Evolutionary conservation across 495 filamentous ascomycete species (phyloP).

Genomic region (Glarea lozoyensis): DNA sequence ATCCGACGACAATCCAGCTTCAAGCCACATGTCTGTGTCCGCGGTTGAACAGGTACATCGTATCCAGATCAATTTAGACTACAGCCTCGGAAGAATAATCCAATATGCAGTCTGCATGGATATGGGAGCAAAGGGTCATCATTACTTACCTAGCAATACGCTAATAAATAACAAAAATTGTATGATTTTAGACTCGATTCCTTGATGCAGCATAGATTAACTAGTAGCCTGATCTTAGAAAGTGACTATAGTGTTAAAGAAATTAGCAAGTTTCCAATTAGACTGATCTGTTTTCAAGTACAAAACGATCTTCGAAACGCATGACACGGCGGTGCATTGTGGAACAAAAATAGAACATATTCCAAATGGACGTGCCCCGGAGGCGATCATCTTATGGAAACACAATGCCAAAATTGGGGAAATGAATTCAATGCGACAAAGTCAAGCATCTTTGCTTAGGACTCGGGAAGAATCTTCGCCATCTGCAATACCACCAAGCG

Average conservation of each 20-base stretch:
- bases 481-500: slow-evolving; percentile 1
- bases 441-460: slow-evolving; percentile 7
- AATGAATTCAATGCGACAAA: slow-evolving; percentile 11
- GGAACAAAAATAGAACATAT: slow-evolving; percentile 7
- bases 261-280: too few species aligned
- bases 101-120: too few species aligned
- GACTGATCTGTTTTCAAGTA: too few species aligned
- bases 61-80: too few species aligned
- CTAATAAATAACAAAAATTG: too few species aligned
- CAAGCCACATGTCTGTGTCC: slow-evolving; percentile 6
- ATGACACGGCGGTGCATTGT: slow-evolving; percentile 10
- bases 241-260: too few species aligned
- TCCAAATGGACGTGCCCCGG: slow-evolving; percentile 2
- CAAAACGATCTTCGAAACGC: slow-evolving; percentile 15
- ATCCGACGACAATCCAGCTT: background rate
- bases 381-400: slow-evolving; percentile 8
- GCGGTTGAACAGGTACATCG: slow-evolving; percentile 1
- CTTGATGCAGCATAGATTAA: too few species aligned
- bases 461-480: background rate
- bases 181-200: too few species aligned
- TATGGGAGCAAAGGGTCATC: too few species aligned
- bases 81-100: too few species aligned
- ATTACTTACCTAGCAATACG: too few species aligned
- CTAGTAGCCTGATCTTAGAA: too few species aligned
- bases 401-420: slow-evolving; percentile 9